Evolutionary conservation across 2,329 filamentous ascomycete genomes (phyloP), one percentile per base, ranked within the genome.

Genomic region (Chrysoporthe cubensis): DNA sequence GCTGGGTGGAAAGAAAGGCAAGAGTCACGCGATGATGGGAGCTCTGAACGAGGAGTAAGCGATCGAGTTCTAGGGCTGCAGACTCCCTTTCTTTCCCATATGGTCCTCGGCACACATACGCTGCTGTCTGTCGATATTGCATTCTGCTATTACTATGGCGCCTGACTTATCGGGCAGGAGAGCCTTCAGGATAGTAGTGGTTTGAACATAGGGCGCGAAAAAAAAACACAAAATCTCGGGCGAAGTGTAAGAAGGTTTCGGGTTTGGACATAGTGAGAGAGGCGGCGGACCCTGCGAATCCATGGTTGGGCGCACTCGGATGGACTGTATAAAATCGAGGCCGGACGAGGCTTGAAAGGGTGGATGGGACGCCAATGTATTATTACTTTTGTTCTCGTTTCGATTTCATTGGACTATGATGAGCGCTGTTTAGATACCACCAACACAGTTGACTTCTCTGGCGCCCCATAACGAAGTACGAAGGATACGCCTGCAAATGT

Each of bases 1-100:
- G 76, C 84, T 94, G 62, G 90, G 91, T 42, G 90, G 89, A 77
- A 93, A 91, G 80, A 82, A 81, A 58, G 88, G 85, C 75, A 90
- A 88, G 76, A 80, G 78, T 61, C 82, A 78, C 69, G 82, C 78
- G 40, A 75, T 80, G 69, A 87, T 87, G 85, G 81, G 81, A 64
- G 84, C 84, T 71, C 76, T 88, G 70, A 82, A 86, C 65, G 86
- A 88, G 75, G 86, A 88, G 77, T 86, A 81, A 80, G 43, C 44
- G 62, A 61, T 13, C 14, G 16, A 26, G 34, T 14, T 34, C n/a
- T 7, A 57, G 42, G 9, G 43, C 52, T 48, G 52, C 42, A 7
- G 21, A 46, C 43, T 62, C 44, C 44, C 32, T 32, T 21, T 37
- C 44, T 50, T 42, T 46, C 32, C 26, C 60, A 16, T 42, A 11